phyloP scores from a whole-genome alignment of 768 basidiomycete species.

The Tulasnella calospora region DNA sequence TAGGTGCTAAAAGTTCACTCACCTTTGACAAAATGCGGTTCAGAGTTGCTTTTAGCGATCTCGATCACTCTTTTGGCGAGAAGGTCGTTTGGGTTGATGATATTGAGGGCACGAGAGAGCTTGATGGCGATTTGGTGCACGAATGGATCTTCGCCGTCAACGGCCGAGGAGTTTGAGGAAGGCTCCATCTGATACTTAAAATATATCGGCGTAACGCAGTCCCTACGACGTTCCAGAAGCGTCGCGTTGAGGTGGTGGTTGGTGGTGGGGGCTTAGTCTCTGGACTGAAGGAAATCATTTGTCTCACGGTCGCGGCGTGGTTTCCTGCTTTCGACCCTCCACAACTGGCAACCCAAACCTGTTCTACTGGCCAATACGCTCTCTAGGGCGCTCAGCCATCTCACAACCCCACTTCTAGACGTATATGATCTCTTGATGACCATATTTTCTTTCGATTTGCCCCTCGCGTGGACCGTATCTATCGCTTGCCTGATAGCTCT shows the following conservation, averaged over 20 bases:
- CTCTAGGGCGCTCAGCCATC: background rate
- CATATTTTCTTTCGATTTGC: background rate
- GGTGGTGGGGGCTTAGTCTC: background rate
- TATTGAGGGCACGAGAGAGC: slow-evolving; percentile 74
- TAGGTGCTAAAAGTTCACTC: slow-evolving; percentile 29
- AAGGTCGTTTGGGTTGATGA: slow-evolving; percentile 75
- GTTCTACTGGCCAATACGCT: background rate
- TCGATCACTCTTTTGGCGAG: slow-evolving; percentile 74
- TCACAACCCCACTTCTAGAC: background rate
- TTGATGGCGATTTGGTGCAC: slow-evolving; percentile 68
- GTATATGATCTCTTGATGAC: background rate
- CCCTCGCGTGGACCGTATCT: background rate
- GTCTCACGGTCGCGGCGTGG: background rate
- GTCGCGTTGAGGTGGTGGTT: background rate
- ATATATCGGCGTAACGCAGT: background rate
- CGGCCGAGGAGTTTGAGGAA: background rate
- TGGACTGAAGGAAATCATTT: background rate
- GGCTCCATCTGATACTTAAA: background rate
- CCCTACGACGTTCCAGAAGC: background rate
- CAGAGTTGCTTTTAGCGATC: slow-evolving; percentile 65
- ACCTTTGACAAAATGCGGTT: slow-evolving; percentile 68
- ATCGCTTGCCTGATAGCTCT: background rate
- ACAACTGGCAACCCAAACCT: background rate
- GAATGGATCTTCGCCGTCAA: slow-evolving; percentile 37
- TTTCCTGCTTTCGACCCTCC: background rate